Percentiles rank a stretch among this genome's conserved stretches.
These are phyloP conservation scores for Pleurotus salmoneostramineus DNA, from an alignment of 768 basidiomycete species.

Conservation along the genomic window DNA sequence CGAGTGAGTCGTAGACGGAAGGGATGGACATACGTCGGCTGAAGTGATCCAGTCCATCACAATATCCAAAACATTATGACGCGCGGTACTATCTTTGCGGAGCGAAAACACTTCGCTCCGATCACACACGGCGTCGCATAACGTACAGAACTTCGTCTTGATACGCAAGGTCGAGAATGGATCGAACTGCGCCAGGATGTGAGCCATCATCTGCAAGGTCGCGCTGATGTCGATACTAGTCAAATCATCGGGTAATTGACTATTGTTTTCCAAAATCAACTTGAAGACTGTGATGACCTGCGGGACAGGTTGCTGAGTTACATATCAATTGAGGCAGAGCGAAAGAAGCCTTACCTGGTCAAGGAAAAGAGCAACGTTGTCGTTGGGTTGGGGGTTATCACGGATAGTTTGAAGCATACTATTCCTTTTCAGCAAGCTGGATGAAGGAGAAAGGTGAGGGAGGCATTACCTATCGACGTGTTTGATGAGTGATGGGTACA, in stretches of 20 bases:
- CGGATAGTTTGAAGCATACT: not conserved
- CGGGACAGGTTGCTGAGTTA: not conserved
- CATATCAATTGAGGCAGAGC: not conserved
- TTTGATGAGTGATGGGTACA: slow-evolving; percentile 65
- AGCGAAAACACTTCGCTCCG: slow-evolving; percentile 57
- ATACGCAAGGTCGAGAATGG: slow-evolving; percentile 55
- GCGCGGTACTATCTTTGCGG: slow-evolving; percentile 62
- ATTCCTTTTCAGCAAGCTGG: not conserved
- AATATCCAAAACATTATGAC: slow-evolving; percentile 71
- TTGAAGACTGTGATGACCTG: slow-evolving; percentile 77
- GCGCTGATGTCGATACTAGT: slow-evolving; percentile 61
- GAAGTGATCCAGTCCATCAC: slow-evolving; percentile 78
- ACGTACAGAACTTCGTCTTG: slow-evolving; percentile 70
- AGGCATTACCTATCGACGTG: slow-evolving; percentile 67
- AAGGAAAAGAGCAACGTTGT: slow-evolving; percentile 49
- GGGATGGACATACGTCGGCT: slow-evolving; percentile 34
- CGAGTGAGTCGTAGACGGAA: not conserved
- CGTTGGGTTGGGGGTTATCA: slow-evolving; percentile 23
- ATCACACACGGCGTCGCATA: slow-evolving; percentile 66
- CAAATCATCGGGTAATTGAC: slow-evolving; percentile 53
- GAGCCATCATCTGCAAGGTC: slow-evolving; percentile 54
- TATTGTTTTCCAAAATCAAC: slow-evolving; percentile 70
- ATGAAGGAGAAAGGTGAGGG: not conserved
- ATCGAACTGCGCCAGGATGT: slow-evolving; percentile 61
- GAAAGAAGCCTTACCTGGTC: slow-evolving; percentile 55